Base-by-base conservation (phyloP, 345 rosid genomes). In the Populus nigra region DNA sequence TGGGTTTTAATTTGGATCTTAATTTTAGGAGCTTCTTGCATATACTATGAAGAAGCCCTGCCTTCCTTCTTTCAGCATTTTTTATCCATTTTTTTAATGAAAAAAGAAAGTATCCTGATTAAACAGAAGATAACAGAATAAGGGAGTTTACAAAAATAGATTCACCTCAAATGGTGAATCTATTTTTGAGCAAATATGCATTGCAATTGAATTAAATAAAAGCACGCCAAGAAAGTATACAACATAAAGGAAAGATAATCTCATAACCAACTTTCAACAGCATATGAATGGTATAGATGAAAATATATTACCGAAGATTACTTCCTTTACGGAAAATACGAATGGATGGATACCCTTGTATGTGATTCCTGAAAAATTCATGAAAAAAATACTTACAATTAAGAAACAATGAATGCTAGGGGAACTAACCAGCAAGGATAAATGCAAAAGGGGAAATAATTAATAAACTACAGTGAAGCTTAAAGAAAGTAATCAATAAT, bases 321-420 rank as follows among this genome's bases (percentile, higher is more conserved):
- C 88, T 92, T 81, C 99, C 99, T 88, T 90, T 94, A 69, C 94
- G 98, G 80, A 96, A 96, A 83, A 96, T 96, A 81, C 99, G 95
- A 87, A 96, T 90, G 27, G 99, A 94, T 75, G 98, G 99, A 87
- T 94, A 96, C 43, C 93, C 99, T 85, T 96, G 99, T 72, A 96
- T 85, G 86, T 96, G 97, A 87, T 90, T 79, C 89, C 99, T 96
- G 90, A 80, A 82, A 70, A 71, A 81, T 10, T 72, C 65, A 78
- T 59, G 73, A 71, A 31, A 47, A 33, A 43, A 31, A 27, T 55
- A 74, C 22, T 57, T 38, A 36, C 65, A 35, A 72, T 71, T 66
- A 65, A 73, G 62, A 47, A 53, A 3, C 1, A 36, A 66, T 16
- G 13, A 22, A 53, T 41, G 45, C 16, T 41, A 31, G 20, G 53